Base-by-base conservation (phyloP, 345 rosid genomes). In the Salix arbutifolia region DNA sequence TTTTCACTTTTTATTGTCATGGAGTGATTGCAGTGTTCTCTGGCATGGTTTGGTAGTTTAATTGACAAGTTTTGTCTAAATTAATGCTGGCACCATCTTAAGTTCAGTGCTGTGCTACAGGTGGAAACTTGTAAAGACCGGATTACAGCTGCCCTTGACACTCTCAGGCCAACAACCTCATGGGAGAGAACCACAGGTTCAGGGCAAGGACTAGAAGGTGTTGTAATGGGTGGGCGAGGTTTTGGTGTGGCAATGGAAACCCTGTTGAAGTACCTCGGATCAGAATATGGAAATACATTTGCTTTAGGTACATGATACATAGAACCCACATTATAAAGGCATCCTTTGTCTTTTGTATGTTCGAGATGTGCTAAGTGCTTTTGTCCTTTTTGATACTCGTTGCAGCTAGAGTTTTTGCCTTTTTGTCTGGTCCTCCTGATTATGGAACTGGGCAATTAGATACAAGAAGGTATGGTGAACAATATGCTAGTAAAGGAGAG, bases 361-460 rank as follows among this genome's bases (percentile, higher is more conserved):
- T 61, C 31, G 69, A 60, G n/a, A 70, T 48, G 61, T 23, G 42
- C 52, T 74, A 58, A 50, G 64, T 42, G 65, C 66, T 61, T 35
- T 76, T 44, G 58, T 74, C 75, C 76, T 78, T 75, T 53, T 80
- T 83, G 72, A n/a, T 65, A 72, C 25, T 84, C 46, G 71, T 38
- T 85, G 89, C 96, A 96, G 99, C 97, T 80, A 91, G 98, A 87
- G 93, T 94, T 53, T 96, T 92, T 87, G 90, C 97, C 71, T 96
- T 92, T 83, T 75, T 96, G 58, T 96, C 99, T 76, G 99, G 99
- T 76, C 97, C 97, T 85, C 98, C 99, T 83, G 99, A 96, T 89
- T 89, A 91, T 83, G 99, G 99, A 79, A 92, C 93, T 86, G 99
- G 99, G 76, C 98, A 93, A 78, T 84, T 96, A 68, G 99, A 96